phyloP scores from a whole-genome alignment of 148 eudicot genomes.

The Cornus controversa region DNA sequence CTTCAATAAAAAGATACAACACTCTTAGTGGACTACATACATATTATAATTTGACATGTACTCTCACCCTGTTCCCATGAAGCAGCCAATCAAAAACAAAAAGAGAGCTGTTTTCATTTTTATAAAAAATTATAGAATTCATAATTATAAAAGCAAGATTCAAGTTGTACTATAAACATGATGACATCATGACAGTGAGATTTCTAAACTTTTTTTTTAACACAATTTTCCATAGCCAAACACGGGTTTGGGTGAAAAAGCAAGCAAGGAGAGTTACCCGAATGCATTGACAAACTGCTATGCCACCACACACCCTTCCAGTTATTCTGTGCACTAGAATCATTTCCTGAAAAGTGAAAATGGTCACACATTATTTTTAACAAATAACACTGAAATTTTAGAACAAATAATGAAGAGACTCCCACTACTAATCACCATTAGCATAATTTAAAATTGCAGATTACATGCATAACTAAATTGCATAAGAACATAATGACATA shows the following conservation, averaged over 20 bases:
- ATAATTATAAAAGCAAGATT: not conserved
- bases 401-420: conserved; percentile 3
- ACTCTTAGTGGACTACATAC: not conserved
- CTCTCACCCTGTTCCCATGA: not conserved
- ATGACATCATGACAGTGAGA: conserved; percentile 7
- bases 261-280: conserved; percentile 39
- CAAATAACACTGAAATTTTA: not conserved
- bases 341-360: conserved; percentile 46
- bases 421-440: not conserved
- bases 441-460: not conserved
- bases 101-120: not conserved
- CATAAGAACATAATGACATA: too few relatives aligned
- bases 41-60: not conserved
- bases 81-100: not conserved
- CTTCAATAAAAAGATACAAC: not conserved
- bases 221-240: not conserved
- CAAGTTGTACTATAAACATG: not conserved
- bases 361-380: not conserved
- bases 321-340: conserved; percentile 71
- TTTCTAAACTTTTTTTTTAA: not conserved
- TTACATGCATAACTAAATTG: too few relatives aligned
- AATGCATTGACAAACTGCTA: conserved; percentile 68
- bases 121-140: not conserved
- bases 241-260: not conserved
- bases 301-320: conserved; percentile 99